Base-by-base conservation (phyloP, 352 stramenopile genomes). In the Phytophthora brassicae region DNA sequence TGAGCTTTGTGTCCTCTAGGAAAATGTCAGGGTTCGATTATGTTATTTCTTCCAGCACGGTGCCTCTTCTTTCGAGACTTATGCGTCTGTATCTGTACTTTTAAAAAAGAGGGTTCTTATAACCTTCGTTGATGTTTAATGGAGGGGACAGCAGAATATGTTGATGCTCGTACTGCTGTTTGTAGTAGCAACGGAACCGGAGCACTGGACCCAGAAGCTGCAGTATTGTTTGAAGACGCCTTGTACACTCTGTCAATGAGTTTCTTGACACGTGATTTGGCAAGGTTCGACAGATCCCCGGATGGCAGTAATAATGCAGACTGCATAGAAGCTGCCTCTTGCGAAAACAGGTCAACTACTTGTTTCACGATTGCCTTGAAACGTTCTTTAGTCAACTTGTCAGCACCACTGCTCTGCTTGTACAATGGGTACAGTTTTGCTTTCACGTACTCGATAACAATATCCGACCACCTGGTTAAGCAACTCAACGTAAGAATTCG, bases 311-410 rank as follows among this genome's bases (percentile, higher is more conserved):
- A 38, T 13, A 91, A 49, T 3, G 69, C 50, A 43, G 84, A 92
- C 58, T 91, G 74, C 73, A 90, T 86, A 8, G 65, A 57, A 6
- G 56, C 55, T n/a, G 77, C 72, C 60, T 95, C 84, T 20, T 64
- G 46, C 5, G 73, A 71, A 60, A 95, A 95, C 20, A 80, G 31
- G 11, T 80, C 57, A 5, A 74, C 39, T 6, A 90, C 83, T 60
- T 89, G 64, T 60, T 89, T 92, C 2, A 92, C 82, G 26, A 95
- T 86, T n/a, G 50, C 38, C 46, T 91, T 95, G 60, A 92, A 95
- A 0, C 72, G 75, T 24, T 95, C 86, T 62, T 86, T 84, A 4
- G 84, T 80, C 47, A 95, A 72, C 14, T 78, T 75, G n/a, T 56
- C 64, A 20, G 51, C 48, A 2, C 79, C 76, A 17, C 68, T 69